Conservation (phyloP, 139 green algal genomes). For the Chlamydomonas sphaeroides region DNA sequence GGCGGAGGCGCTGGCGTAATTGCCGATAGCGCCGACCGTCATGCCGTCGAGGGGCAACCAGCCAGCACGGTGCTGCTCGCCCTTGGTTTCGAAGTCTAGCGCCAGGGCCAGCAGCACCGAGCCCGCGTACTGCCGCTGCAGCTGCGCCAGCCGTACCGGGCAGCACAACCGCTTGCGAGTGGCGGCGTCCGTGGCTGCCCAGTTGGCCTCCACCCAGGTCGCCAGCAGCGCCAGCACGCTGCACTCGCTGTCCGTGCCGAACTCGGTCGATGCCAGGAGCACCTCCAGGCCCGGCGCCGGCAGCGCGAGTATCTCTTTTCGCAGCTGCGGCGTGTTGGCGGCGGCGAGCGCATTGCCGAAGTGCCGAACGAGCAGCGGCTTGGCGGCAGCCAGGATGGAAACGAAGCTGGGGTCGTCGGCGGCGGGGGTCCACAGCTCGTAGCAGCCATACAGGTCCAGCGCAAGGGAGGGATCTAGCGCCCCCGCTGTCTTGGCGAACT, state of each 20-base stretch:
- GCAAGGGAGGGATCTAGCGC: too few relatives aligned
- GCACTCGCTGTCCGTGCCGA: conserved; percentile 5
- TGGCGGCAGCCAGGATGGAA: too few relatives aligned
- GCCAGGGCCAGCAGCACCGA: too few relatives aligned
- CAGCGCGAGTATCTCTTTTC: background rate
- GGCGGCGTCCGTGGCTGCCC: background rate
- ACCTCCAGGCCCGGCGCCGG: background rate
- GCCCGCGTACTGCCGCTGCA: background rate
- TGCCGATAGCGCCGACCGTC: too few relatives aligned
- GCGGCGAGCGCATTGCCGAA: conserved; percentile 5
- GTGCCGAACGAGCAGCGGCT: background rate
- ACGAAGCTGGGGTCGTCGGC: too few relatives aligned
- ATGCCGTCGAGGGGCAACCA: too few relatives aligned
- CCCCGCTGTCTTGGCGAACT: too few relatives aligned
- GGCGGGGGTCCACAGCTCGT: too few relatives aligned
- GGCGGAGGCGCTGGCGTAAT: too few relatives aligned
- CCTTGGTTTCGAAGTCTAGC: too few relatives aligned
- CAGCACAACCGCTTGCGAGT: background rate
- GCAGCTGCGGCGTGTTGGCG: background rate
- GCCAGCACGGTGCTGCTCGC: too few relatives aligned
- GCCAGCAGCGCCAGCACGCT: conserved; percentile 5
- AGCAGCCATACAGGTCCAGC: too few relatives aligned
- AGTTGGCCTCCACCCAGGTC: background rate
- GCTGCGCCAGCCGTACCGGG: background rate
- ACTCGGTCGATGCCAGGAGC: background rate